Evolutionary conservation across 2,329 filamentous ascomycete species (phyloP).

Genomic region (Calonectria honghensis): DNA sequence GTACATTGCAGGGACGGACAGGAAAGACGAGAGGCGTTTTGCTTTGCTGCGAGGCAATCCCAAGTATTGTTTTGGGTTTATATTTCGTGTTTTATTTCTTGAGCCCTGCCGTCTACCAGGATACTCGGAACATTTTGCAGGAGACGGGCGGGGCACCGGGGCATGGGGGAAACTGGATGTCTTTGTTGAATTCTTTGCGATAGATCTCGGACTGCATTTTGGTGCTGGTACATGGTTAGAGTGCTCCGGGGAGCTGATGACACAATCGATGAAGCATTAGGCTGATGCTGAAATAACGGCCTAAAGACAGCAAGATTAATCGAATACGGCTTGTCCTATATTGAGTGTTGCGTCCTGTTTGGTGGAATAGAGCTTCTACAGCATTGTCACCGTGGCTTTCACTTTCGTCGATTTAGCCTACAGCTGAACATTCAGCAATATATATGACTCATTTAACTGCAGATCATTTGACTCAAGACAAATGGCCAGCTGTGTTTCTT

Average conservation of each 20-base stretch:
- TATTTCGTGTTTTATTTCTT: constrained; percentile 39
- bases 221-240: constrained; percentile 40
- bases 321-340: background rate
- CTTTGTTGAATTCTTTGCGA: constrained; percentile 47
- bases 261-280: constrained; percentile 44
- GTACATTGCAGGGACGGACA: constrained; percentile 41
- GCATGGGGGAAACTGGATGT: constrained; percentile 31
- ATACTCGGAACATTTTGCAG: constrained; percentile 40
- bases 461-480: too few species aligned
- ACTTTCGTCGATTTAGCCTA: background rate
- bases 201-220: constrained; percentile 49
- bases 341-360: background rate
- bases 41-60: constrained; percentile 45
- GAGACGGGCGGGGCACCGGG: constrained; percentile 42
- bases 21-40: constrained; percentile 54
- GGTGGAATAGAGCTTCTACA: background rate
- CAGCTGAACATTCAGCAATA: background rate
- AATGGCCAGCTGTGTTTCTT: background rate
- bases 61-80: constrained; percentile 27
- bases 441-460: too few species aligned
- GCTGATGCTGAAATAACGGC: constrained; percentile 46
- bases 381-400: background rate
- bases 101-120: constrained; percentile 27
- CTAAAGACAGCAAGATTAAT: constrained; percentile 36
- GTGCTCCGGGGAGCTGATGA: constrained; percentile 50